Conservation (phyloP, 2,329 filamentous ascomycete genomes). For the Colletotrichum tropicicola region DNA sequence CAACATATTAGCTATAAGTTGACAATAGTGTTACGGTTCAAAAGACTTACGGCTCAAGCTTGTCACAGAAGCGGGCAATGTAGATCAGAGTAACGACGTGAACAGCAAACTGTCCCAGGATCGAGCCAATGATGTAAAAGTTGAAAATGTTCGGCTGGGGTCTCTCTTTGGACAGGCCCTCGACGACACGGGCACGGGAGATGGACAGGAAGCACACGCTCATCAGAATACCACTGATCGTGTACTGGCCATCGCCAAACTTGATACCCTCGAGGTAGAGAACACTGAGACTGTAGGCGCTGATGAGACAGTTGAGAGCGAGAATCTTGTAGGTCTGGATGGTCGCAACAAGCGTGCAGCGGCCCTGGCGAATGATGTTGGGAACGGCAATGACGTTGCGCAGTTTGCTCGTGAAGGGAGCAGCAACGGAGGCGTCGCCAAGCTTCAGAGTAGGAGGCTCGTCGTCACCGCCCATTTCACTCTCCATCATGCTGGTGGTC, state of each 20-base stretch:
- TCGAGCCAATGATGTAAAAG: slow-evolving; percentile 96
- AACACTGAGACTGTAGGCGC: slow-evolving; percentile 95
- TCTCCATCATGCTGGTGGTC: slow-evolving; percentile 87
- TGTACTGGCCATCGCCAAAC: slow-evolving; percentile 97
- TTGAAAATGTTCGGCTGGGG: slow-evolving; percentile 99
- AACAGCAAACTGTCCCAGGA: slow-evolving; percentile 95
- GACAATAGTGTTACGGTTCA: neutral
- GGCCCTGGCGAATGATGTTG: slow-evolving; percentile 97
- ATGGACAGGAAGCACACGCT: slow-evolving; percentile 99
- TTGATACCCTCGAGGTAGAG: slow-evolving; percentile 98
- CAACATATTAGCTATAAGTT: slow-evolving; percentile 36
- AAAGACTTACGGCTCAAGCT: slow-evolving; percentile 80
- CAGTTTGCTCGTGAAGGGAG: slow-evolving; percentile 96
- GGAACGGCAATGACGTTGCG: slow-evolving; percentile 96
- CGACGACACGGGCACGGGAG: slow-evolving; percentile 95
- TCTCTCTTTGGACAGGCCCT: slow-evolving; percentile 94
- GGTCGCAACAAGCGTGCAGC: slow-evolving; percentile 96
- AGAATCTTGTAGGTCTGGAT: slow-evolving; percentile 99
- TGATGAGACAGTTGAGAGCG: slow-evolving; percentile 96
- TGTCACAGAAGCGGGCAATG: slow-evolving; percentile 88
- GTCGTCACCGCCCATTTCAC: slow-evolving; percentile 84
- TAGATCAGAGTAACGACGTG: slow-evolving; percentile 96
- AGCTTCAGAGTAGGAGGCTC: slow-evolving; percentile 97
- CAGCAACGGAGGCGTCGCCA: slow-evolving; percentile 95
- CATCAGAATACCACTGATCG: slow-evolving; percentile 99